Evolutionary conservation across 331 rosid species (phyloP).

Genomic region (Stylosanthes scabra): DNA sequence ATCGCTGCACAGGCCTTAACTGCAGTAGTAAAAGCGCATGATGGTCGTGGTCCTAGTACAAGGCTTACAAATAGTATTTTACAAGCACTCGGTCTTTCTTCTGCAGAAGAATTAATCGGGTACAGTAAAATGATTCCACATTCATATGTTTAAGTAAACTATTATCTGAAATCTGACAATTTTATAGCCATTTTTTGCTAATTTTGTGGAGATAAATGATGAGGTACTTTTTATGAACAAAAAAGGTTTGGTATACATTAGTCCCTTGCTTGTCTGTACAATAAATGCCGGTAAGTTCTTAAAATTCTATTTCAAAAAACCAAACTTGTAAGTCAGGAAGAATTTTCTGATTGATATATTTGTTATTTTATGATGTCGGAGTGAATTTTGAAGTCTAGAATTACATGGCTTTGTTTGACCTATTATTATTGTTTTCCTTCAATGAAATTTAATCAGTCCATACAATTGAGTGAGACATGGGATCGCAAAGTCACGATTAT

Average conservation of each 20-base stretch:
- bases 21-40: constrained; percentile 78
- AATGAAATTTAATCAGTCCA: not conserved
- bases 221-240: constrained; percentile 8
- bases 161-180: constrained; percentile 20
- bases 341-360: not conserved
- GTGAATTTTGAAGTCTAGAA: not conserved
- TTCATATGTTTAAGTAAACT: constrained; percentile 21
- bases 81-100: constrained; percentile 67
- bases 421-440: not conserved
- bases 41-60: constrained; percentile 87
- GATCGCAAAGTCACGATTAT: constrained; percentile 40
- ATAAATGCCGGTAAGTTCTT: constrained; percentile 19
- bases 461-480: constrained; percentile 31
- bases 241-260: not conserved
- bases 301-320: constrained; percentile 20
- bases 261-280: not conserved
- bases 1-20: constrained; percentile 94
- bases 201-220: not conserved
- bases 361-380: not conserved
- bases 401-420: not conserved
- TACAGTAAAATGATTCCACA: constrained; percentile 37
- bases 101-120: constrained; percentile 92
- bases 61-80: constrained; percentile 69
- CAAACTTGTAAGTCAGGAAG: not conserved
- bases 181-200: constrained; percentile 13